Base-by-base conservation (phyloP, 768 basidiomycete species). In the Termitomyces sp. region DNA sequence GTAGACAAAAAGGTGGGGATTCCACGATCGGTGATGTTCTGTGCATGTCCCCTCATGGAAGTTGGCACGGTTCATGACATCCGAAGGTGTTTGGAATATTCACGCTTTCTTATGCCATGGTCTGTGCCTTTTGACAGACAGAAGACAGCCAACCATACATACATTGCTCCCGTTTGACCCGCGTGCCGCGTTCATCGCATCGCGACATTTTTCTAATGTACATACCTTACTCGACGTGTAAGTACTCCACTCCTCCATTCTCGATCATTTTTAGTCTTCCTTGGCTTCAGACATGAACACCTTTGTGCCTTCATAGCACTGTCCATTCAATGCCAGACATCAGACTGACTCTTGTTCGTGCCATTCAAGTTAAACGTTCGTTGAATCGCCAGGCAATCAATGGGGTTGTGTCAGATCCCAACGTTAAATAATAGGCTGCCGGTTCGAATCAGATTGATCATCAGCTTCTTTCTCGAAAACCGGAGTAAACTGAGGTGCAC, bases 401-500 rank as follows among this genome's bases (percentile, higher is more conserved):
- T 37, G 14, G 26, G 20, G 39, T 20, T 52, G 51, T 52, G 26
- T 52, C 18, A 37, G 49, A 37, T 51, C 18, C 12, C 18, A 51
- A 51, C 37, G 51, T 27, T 51, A 51, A 51, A 36, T 41, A 10
- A 41, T 41, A 41, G 32, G 24, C 34, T 50, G 49, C 36, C 46
- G 46, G 16, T 24, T 34, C n/a, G 46, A 37, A 58, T 46, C 47
- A 58, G 36, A 34, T 41, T 41, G 46, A 47, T 54, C 46, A 58
- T 37, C 24, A 48, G 20, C 39, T 24, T 36, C 26, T 50, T 46
- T 37, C 41, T 59, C 53, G 52, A 58, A 53, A 48, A 54, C 46
- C 52, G 53, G 57, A 29, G 57, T 54, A 47, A 46, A 36, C 36
- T 36, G 36, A 36, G 36, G 36, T 36, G 36, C 36, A 36, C 16